Percentiles rank a stretch among this genome's conserved stretches.
Evolutionary conservation across 1,139 yeast species (phyloP).

Genomic region (Sugiyamaella pinicola): DNA sequence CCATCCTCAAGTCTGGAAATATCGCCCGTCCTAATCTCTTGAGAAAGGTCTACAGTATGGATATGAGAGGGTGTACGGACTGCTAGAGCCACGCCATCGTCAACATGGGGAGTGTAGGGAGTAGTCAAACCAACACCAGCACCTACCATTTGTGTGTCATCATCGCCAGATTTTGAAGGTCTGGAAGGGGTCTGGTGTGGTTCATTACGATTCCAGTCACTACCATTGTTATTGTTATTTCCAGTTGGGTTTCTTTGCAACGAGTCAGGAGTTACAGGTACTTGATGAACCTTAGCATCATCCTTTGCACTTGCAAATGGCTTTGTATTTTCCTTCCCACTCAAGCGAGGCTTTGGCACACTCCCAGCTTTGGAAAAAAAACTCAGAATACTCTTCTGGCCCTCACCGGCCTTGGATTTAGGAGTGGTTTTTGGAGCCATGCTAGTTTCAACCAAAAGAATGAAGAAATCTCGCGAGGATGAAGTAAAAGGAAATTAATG

Average conservation of each 20-base stretch:
- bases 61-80: conserved; percentile 19
- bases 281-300: conserved; percentile 10
- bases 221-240: background rate
- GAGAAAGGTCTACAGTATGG: conserved; percentile 17
- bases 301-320: conserved; percentile 10
- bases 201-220: conserved; percentile 7
- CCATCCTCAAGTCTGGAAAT: conserved; percentile 1
- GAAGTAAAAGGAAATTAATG: background rate
- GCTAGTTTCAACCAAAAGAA: background rate
- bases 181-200: conserved; percentile 21
- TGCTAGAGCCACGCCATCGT: conserved; percentile 7
- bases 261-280: conserved; percentile 17
- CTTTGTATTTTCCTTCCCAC: conserved; percentile 9
- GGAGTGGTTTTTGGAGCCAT: conserved; percentile 14
- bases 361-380: conserved; percentile 30
- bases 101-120: conserved; percentile 20
- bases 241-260: conserved; percentile 7
- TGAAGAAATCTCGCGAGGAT: background rate
- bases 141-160: conserved; percentile 13
- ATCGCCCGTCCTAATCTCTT: conserved; percentile 5
- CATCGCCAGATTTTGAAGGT: conserved; percentile 15
- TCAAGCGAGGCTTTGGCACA: conserved; percentile 15
- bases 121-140: conserved; percentile 19
- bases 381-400: conserved; percentile 32
- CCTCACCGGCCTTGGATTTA: conserved; percentile 8